Evolutionary conservation across 495 filamentous ascomycete species (phyloP).

Genomic region (Penicillium coffeae): DNA sequence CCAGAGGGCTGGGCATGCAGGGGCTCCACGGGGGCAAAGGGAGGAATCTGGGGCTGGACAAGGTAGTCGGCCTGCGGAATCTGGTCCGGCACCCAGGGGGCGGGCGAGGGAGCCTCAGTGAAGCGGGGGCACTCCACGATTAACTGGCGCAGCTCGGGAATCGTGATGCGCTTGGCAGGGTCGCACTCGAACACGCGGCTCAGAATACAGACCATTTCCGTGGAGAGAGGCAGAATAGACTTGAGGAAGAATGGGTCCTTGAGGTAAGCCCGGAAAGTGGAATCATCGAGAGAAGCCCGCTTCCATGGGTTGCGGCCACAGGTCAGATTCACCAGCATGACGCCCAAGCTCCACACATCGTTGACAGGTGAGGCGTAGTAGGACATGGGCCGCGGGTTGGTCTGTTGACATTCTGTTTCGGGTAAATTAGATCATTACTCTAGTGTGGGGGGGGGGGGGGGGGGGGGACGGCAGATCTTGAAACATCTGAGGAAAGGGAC

Average conservation of each 20-base stretch:
- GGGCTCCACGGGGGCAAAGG: constrained; percentile 28
- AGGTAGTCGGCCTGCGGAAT: constrained; percentile 27
- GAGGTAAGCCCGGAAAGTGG: constrained; percentile 89
- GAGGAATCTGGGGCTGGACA: constrained; percentile 26
- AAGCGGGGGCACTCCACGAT: constrained; percentile 76
- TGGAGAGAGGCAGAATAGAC: constrained; percentile 87
- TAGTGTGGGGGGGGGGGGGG: constrained; percentile 1
- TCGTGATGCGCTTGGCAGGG: constrained; percentile 78
- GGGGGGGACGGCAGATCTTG: not conserved
- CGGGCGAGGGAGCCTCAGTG: constrained; percentile 46
- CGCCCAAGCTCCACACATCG: constrained; percentile 96
- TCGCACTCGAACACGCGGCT: constrained; percentile 86
- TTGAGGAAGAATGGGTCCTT: constrained; percentile 84
- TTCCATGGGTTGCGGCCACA: constrained; percentile 99
- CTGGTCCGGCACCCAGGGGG: constrained; percentile 29
- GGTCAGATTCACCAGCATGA: constrained; percentile 95
- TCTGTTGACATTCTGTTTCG: constrained; percentile 82
- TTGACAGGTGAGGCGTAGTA: constrained; percentile 92
- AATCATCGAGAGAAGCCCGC: constrained; percentile 85
- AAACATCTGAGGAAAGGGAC: constrained; percentile 16
- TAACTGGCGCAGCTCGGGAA: constrained; percentile 72
- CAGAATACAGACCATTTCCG: constrained; percentile 85
- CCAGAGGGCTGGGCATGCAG: constrained; percentile 37
- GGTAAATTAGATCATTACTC: constrained; percentile 18
- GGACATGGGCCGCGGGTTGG: constrained; percentile 67